phyloP scores from a whole-genome alignment of 768 basidiomycete species.

The Pulveroboletus sp. region DNA sequence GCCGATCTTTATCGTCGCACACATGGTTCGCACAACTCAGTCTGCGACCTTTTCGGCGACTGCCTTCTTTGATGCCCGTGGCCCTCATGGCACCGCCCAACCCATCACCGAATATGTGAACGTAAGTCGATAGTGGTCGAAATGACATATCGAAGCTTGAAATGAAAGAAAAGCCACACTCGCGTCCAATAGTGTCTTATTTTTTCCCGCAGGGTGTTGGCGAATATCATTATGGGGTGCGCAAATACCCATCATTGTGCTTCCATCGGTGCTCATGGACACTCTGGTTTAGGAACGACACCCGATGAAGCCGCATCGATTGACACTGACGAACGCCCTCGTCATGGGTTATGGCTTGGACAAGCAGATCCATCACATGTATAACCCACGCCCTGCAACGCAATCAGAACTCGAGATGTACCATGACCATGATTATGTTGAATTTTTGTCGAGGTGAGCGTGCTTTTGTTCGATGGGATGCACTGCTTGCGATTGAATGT shows the following conservation, averaged over 20 bases:
- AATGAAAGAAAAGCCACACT: constrained; percentile 26
- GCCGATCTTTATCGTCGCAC: background rate
- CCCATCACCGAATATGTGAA: constrained; percentile 78
- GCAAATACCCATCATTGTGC: constrained; percentile 18
- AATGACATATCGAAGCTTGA: constrained; percentile 9
- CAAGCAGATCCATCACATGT: constrained; percentile 90
- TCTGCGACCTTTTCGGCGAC: constrained; percentile 64
- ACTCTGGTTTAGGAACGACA: constrained; percentile 71
- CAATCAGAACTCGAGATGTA: constrained; percentile 85
- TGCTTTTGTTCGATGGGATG: background rate
- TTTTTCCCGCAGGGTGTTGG: constrained; percentile 94
- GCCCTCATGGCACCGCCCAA: constrained; percentile 62
- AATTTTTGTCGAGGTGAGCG: constrained; percentile 83
- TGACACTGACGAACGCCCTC: constrained; percentile 94
- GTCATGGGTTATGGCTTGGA: constrained; percentile 96
- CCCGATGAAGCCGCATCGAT: constrained; percentile 96
- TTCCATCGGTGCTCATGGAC: constrained; percentile 2
- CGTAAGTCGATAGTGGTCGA: constrained; percentile 39
- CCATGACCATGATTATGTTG: constrained; percentile 93
- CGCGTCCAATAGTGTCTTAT: constrained; percentile 85
- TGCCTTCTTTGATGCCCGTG: constrained; percentile 74
- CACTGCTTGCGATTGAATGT: background rate
- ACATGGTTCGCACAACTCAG: constrained; percentile 36
- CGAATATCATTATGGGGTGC: constrained; percentile 92
- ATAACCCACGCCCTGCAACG: constrained; percentile 84